phyloP scores from a whole-genome alignment of 2,329 filamentous ascomycete genomes.

The Arthrobotrys sinensis region DNA sequence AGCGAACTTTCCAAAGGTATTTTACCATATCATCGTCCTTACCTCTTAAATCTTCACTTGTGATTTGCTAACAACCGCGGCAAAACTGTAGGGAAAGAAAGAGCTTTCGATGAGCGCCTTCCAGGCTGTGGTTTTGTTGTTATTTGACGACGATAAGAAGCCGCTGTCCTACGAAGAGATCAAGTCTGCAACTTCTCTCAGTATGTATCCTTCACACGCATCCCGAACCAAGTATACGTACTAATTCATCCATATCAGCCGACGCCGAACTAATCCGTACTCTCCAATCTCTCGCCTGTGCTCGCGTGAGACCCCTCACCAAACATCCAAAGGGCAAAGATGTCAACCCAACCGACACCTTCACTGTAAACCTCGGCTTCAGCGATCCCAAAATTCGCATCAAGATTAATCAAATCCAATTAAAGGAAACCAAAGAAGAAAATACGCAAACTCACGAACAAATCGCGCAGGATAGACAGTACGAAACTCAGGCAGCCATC shows the following conservation, averaged over 20 bases:
- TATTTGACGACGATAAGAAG: constrained; percentile 79
- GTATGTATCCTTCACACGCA: constrained; percentile 31
- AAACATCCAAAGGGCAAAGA: constrained; percentile 91
- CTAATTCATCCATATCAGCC: constrained; percentile 68
- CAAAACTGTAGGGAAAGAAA: constrained; percentile 74
- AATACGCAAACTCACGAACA: constrained; percentile 94
- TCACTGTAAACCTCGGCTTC: constrained; percentile 84
- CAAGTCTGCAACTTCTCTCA: constrained; percentile 79
- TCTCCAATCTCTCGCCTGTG: constrained; percentile 93
- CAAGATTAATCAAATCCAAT: constrained; percentile 99
- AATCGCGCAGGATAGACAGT: constrained; percentile 89
- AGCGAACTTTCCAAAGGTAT: constrained; percentile 79
- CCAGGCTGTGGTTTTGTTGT: constrained; percentile 88
- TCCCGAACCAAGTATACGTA: not conserved
- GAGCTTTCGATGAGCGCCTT: constrained; percentile 92
- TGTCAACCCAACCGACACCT: constrained; percentile 83
- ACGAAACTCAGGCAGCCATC: constrained; percentile 96
- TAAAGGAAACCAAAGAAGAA: constrained; percentile 95
- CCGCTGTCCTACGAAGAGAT: constrained; percentile 81
- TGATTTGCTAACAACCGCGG: not conserved
- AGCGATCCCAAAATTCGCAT: constrained; percentile 86
- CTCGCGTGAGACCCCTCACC: constrained; percentile 83
- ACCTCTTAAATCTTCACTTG: not conserved
- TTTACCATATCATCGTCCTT: not conserved
- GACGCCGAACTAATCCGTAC: constrained; percentile 88